Conservation (phyloP, 2,329 filamentous ascomycete species). For the Alternaria sp. region DNA sequence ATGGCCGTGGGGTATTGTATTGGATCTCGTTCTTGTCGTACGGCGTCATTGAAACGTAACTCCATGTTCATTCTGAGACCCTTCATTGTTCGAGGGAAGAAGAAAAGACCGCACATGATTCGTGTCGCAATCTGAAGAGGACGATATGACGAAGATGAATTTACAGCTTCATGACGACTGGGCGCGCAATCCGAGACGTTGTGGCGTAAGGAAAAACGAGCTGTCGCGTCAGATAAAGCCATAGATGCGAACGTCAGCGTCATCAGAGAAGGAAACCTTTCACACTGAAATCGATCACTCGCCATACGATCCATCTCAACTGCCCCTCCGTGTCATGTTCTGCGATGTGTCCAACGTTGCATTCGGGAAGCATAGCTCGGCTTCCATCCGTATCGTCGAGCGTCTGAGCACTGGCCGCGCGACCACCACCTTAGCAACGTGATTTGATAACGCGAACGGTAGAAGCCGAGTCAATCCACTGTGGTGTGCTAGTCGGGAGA, state of each 20-base stretch:
- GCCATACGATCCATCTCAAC: constrained; percentile 3
- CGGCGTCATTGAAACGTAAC: constrained; percentile 44
- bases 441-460: constrained; percentile 22
- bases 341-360: constrained; percentile 27
- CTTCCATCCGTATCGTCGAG: constrained; percentile 10
- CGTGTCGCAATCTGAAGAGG: constrained; percentile 12
- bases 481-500: neutral
- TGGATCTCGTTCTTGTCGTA: constrained; percentile 31
- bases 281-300: neutral
- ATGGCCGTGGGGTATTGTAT: constrained; percentile 25
- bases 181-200: neutral
- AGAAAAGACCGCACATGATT: constrained; percentile 19
- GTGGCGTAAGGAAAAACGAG: constrained; percentile 12
- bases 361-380: constrained; percentile 24
- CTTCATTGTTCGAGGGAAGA: constrained; percentile 21
- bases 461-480: constrained; percentile 12
- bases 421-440: constrained; percentile 18
- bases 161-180: constrained; percentile 4
- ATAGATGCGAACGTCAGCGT: neutral
- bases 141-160: constrained; percentile 7
- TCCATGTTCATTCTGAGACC: constrained; percentile 20
- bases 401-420: constrained; percentile 31
- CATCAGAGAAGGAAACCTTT: neutral
- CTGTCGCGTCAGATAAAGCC: constrained; percentile 7
- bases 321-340: constrained; percentile 12